Evolutionary conservation across 768 basidiomycete genomes (phyloP), one percentile per base, ranked within the genome.

Genomic region (Gelatoporia subvermispora): DNA sequence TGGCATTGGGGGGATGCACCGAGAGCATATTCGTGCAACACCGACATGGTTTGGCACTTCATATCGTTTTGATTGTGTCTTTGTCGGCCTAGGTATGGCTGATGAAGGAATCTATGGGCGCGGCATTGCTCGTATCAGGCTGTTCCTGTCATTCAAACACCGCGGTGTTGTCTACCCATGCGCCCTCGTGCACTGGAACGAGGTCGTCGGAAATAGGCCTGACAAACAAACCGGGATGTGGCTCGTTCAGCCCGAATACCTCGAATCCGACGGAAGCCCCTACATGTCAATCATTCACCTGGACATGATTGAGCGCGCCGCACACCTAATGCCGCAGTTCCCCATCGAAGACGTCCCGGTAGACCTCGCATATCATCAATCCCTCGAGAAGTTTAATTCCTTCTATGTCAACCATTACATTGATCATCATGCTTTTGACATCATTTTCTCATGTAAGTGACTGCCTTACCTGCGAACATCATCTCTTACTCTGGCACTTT

Each of bases 221-320:
- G 60, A 66, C 40, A 22, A 43, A 16, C 50, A 67, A 57, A 47
- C 50, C 0, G 56, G 66, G 0, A 59, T 68, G 59, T 69, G 66
- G 66, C 34, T 62, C 2, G 56, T 65, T 0, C 18, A 38, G 7
- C 64, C 58, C 3, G 60, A 42, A n/a, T n/a, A n/a, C n/a, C 18
- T 37, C 4, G 16, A 48, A 42, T 10, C 4, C 53, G 3, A 51
- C 34, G 2, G 49, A 67, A 5, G 4, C 4, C 39, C 40, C 3
- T 18, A 37, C 16, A 25, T 2, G 18, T 37, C 28, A 8, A 39
- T 47, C 13, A 47, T 52, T 16, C 45, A 52, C 16, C 25, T 52
- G 5, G 35, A 47, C 20, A 39, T 42, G 9, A 66, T 73, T 28
- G 49, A 61, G 20, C 59, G 60, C 4, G 65, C 56, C 1, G 66